Percentiles rank a stretch among this genome's conserved stretches.
Conservation (phyloP, 164 flowering plant genomes). For the Stephania japonica region DNA sequence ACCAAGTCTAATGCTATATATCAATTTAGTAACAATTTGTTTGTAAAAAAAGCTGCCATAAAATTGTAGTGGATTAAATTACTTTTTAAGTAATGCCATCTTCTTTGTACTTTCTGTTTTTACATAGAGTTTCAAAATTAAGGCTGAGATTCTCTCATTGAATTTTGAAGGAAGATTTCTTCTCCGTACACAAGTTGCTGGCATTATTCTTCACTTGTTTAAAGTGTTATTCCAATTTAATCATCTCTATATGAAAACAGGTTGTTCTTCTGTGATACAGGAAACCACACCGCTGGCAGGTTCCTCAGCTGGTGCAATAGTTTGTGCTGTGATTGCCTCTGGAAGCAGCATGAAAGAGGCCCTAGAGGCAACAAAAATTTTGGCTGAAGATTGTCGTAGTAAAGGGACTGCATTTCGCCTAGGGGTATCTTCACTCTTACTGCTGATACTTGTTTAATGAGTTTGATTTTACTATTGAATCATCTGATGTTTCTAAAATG, state of each 20-base stretch:
- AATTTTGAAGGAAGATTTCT: background rate
- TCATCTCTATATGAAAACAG: background rate
- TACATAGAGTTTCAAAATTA: too few species aligned
- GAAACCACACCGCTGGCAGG: conserved; percentile 96
- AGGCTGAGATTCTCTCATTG: background rate
- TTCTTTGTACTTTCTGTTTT: too few species aligned
- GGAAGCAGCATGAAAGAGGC: conserved; percentile 86
- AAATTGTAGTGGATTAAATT: too few species aligned
- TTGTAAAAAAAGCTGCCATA: too few species aligned
- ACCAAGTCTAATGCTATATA: too few species aligned
- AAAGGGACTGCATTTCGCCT: conserved; percentile 94
- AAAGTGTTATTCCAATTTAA: background rate
- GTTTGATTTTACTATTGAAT: background rate
- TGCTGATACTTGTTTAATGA: background rate
- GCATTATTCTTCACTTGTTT: background rate
- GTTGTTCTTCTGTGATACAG: conserved; percentile 32
- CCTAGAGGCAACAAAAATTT: conserved; percentile 58
- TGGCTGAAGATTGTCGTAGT: conserved; percentile 80
- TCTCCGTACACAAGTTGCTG: background rate
- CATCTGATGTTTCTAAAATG: background rate
- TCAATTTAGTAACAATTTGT: too few species aligned
- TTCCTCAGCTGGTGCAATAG: conserved; percentile 96
- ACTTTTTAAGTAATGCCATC: too few species aligned
- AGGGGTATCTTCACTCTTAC: conserved; percentile 49
- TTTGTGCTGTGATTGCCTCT: conserved; percentile 89